Evolutionary conservation across 1,139 yeast species (phyloP).

Genomic region (Geotrichum citri-aurantii): DNA sequence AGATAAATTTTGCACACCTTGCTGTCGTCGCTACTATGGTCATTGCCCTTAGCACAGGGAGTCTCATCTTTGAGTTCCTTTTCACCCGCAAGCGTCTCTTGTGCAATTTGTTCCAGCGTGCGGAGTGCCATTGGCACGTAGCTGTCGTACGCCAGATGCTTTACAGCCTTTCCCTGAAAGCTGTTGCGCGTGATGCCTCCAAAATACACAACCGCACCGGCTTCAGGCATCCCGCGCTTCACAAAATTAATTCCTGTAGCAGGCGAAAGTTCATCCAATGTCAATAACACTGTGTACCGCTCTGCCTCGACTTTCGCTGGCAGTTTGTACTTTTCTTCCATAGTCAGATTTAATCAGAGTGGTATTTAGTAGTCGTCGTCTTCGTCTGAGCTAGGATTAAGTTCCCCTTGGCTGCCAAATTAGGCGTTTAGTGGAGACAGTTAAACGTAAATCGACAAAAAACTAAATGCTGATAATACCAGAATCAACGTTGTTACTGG

Average conservation of each 20-base stretch:
- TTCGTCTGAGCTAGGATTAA: too few species aligned
- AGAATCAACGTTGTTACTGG: too few species aligned
- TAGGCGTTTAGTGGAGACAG: too few species aligned
- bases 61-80: not conserved
- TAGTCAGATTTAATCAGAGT: too few species aligned
- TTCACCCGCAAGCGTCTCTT: slow-evolving; percentile 27
- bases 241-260: slow-evolving; percentile 26
- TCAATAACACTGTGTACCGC: slow-evolving; percentile 1
- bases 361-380: too few species aligned
- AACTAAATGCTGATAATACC: too few species aligned
- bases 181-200: slow-evolving; percentile 46
- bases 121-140: slow-evolving; percentile 39
- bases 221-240: slow-evolving; percentile 27
- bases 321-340: not conserved
- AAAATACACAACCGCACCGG: slow-evolving; percentile 46
- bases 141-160: slow-evolving; percentile 40
- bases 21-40: slow-evolving; percentile 24
- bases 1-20: slow-evolving; percentile 33
- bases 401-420: too few species aligned
- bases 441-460: too few species aligned
- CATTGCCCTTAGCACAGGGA: not conserved
- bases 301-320: not conserved
- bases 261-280: slow-evolving; percentile 8
- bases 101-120: slow-evolving; percentile 36
- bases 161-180: slow-evolving; percentile 39